Percentiles rank a stretch among this genome's conserved stretches.
phyloP scores from a whole-genome alignment of 768 basidiomycete genomes.

The Trametes cinnabarina region DNA sequence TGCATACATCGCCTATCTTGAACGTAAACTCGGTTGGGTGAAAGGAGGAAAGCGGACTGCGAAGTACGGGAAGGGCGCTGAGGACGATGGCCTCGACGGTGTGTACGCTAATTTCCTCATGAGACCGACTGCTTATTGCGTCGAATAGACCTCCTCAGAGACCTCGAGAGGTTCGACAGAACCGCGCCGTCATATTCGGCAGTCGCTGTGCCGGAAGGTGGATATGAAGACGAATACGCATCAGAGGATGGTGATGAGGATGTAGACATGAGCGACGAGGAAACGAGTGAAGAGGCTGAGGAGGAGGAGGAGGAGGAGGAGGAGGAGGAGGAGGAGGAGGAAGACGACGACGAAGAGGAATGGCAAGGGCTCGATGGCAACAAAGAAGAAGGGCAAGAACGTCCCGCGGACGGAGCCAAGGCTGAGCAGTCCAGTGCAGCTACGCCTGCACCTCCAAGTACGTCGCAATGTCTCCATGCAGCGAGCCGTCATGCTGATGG shows the following conservation, averaged over 20 bases:
- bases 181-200: conserved; percentile 7
- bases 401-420: background rate
- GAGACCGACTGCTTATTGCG: background rate
- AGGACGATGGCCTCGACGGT: conserved; percentile 88
- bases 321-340: no score
- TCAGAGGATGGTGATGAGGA: conserved; percentile 22
- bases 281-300: conserved; percentile 28
- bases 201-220: background rate
- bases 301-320: conserved; percentile 18
- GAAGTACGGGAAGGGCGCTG: conserved; percentile 42
- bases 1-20: conserved; percentile 80
- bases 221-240: conserved; percentile 9
- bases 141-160: conserved; percentile 27
- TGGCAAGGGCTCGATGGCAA: conserved; percentile 30
- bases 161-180: conserved; percentile 26
- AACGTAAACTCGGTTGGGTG: conserved; percentile 66
- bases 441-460: background rate
- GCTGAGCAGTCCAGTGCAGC: background rate
- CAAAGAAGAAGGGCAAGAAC: background rate
- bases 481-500: background rate
- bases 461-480: background rate
- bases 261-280: conserved; percentile 27
- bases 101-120: conserved; percentile 16
- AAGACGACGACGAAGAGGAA: no score
- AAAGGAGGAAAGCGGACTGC: conserved; percentile 38